Evolutionary conservation across 2,329 filamentous ascomycete genomes (phyloP).

Genomic region (Cordyceps farinosa): DNA sequence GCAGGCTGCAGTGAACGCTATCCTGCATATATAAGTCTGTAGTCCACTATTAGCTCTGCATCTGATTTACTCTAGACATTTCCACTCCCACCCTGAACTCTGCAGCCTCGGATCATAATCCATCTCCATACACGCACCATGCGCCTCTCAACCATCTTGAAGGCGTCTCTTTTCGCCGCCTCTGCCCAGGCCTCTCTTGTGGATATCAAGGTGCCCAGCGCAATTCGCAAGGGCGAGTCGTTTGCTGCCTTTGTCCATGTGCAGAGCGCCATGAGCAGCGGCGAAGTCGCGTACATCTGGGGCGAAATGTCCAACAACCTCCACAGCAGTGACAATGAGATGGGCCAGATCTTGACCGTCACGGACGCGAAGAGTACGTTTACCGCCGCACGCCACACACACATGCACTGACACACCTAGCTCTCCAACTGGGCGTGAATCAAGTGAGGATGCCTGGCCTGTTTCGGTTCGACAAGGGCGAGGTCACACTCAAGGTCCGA

Average conservation of each 20-base stretch:
- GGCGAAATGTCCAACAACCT: slow-evolving; percentile 10
- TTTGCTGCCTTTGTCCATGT: slow-evolving; percentile 13
- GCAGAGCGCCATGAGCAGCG: slow-evolving; percentile 13
- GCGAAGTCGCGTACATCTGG: slow-evolving; percentile 13
- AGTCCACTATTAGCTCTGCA: background rate
- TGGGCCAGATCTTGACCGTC: slow-evolving; percentile 11
- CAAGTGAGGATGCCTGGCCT: slow-evolving; percentile 6
- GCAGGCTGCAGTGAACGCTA: background rate
- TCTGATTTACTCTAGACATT: too few relatives aligned
- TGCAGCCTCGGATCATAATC: too few relatives aligned
- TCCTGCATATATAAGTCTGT: background rate
- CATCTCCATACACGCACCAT: background rate
- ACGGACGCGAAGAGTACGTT: slow-evolving; percentile 11
- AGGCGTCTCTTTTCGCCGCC: slow-evolving; percentile 1
- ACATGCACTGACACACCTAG: background rate
- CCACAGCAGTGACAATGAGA: slow-evolving; percentile 2
- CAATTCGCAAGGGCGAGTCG: slow-evolving; percentile 9
- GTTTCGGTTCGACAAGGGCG: background rate
- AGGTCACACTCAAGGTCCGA: slow-evolving; percentile 7
- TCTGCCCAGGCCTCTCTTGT: slow-evolving; percentile 9
- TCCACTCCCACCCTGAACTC: too few relatives aligned
- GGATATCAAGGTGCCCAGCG: slow-evolving; percentile 11
- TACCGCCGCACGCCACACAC: too few relatives aligned
- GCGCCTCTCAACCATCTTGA: background rate
- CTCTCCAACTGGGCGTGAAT: slow-evolving; percentile 8